Base-by-base conservation (phyloP, 805 yeast species). In the Teunomyces cretensis region DNA sequence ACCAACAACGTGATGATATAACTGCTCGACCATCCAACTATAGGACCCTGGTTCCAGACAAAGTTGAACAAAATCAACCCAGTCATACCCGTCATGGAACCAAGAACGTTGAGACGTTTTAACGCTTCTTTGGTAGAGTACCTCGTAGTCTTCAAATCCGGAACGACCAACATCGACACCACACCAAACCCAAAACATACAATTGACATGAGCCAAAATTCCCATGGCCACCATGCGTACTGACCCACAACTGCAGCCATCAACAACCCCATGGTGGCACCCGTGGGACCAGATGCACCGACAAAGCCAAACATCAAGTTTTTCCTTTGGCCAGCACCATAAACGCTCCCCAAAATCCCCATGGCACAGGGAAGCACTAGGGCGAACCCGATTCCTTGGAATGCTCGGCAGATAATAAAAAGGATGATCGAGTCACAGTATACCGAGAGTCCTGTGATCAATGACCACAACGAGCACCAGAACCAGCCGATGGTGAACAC, bases 11-110 rank as follows among this genome's bases (percentile, higher is more conserved):
- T 80, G 33, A 82, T 77, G 33, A 83, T 76, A 51, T 85, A 86
- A 0, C 83, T 74, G 1, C 56, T 58, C 9, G 62, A 53, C 92
- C 92, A 86, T 15, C 91, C 88, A 2, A 68, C 83, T 4, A 77
- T 72, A 0, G 92, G 88, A 2, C 86, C 92, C 58, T 87, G 90
- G 54, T 83, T 86, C 81, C 88, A 80, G 2, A 80, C 79, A 57
- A 86, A 81, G 52, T 83, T 85, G 58, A 87, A 70, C 28, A 86
- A 58, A 2, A 84, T 71, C 39, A 87, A 61, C 0, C 88, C 88
- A 5, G 65, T 46, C 4, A 86, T 76, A 3, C 88, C 91, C 11
- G 79, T 47, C 0, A 65, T 13, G 0, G 84, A 68, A n/a, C 89
- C 89, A 6, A 62, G 17, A 9, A 52, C 19, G 22, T 59, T 62